phyloP scores from a whole-genome alignment of 495 filamentous ascomycete species.

The Penicillium manginii region DNA sequence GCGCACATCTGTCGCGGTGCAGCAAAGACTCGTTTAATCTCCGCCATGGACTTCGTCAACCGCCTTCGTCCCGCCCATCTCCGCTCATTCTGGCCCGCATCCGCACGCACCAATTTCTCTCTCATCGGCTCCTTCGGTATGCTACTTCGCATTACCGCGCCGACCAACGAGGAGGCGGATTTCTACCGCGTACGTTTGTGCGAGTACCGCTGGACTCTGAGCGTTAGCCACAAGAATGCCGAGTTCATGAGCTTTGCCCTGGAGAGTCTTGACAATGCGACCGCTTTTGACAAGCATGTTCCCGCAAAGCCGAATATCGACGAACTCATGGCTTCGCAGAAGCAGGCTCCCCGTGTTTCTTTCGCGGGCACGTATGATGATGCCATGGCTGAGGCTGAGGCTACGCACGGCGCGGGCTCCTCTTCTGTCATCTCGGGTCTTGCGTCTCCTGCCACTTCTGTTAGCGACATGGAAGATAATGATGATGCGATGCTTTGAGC shows the following conservation, averaged over 20 bases:
- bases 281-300: conserved; percentile 49
- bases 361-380: conserved; percentile 24
- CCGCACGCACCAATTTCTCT: conserved; percentile 57
- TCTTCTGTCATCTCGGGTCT: conserved; percentile 40
- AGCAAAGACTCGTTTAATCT: conserved; percentile 60
- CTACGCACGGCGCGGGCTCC: conserved; percentile 16
- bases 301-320: conserved; percentile 53
- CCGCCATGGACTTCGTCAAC: conserved; percentile 62
- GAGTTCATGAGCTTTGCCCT: conserved; percentile 63
- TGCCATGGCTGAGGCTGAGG: conserved; percentile 24
- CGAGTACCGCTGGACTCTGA: conserved; percentile 94
- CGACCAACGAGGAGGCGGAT: conserved; percentile 87
- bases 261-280: conserved; percentile 51
- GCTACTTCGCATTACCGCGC: conserved; percentile 84
- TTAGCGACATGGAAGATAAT: conserved; percentile 32
- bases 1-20: conserved; percentile 95
- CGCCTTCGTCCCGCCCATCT: conserved; percentile 56
- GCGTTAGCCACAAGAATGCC: conserved; percentile 80
- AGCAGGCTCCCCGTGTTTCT: conserved; percentile 28
- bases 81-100: conserved; percentile 60
- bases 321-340: conserved; percentile 51
- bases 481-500: conserved; percentile 19
- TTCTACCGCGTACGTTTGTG: conserved; percentile 85
- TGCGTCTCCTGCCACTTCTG: conserved; percentile 37
- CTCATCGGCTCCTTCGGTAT: conserved; percentile 59